These are phyloP conservation scores for Jatropha multifida DNA, from an alignment of 441 rosid genomes.

Conservation along the genomic window DNA sequence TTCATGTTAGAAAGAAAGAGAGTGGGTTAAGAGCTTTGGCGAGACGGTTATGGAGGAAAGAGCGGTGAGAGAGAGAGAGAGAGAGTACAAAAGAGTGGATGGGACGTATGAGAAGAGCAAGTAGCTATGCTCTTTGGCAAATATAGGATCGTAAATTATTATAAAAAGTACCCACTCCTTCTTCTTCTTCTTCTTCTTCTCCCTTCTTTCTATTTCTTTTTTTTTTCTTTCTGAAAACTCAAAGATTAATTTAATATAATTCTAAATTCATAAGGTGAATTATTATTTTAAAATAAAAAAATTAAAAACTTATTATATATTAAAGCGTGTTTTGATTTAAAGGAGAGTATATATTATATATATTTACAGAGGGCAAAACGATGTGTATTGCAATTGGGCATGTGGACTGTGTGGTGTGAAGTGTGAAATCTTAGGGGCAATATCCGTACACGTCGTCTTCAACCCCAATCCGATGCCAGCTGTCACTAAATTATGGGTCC, in stretches of 20 bases:
- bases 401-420: too few species aligned
- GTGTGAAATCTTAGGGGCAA: constrained; percentile 16
- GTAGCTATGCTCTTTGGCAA: background rate
- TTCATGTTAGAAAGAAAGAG: background rate
- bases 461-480: background rate
- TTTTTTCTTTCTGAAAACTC: too few species aligned
- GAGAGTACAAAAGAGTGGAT: background rate
- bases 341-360: too few species aligned
- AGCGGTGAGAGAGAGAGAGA: background rate
- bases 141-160: background rate
- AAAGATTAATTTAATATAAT: too few species aligned
- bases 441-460: constrained; percentile 26
- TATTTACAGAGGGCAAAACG: too few species aligned
- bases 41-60: background rate
- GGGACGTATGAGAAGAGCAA: constrained; percentile 19
- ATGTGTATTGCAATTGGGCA: too few species aligned
- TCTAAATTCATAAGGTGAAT: too few species aligned
- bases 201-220: background rate
- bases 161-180: too few species aligned
- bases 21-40: background rate
- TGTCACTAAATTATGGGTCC: constrained; percentile 12
- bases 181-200: background rate
- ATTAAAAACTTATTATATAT: too few species aligned
- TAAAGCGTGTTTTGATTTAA: too few species aligned
- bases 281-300: too few species aligned